Base-by-base conservation (phyloP, 129 eudicot species). In the Centella asiatica region DNA sequence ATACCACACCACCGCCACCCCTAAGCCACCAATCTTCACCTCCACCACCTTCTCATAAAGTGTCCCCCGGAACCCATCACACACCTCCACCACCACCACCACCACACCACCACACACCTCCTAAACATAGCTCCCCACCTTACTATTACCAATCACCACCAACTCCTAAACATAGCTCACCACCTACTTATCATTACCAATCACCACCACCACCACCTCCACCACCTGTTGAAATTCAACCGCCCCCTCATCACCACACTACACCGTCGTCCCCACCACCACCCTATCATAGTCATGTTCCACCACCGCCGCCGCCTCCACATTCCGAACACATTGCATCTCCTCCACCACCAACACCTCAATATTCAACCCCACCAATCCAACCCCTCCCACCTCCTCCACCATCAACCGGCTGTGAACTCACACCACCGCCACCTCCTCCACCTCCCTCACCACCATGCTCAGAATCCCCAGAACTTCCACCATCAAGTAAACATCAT, bases 61-160 rank as follows among this genome's bases (percentile, higher is more conserved):
- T 44, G 12, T 29, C 74, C 6, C 74, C 73, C 2, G 44, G 63
- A 58, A 33, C 40, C 36, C 33, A 44, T 57, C 12, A 48, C 9
- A 28, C 51, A 37, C 53, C 72, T 5, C 68, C 83, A 62, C 78
- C 81, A 14, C 75, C 86, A 2, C 56, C 76, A 2, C 64, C n/a
- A n/a, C 67, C 34, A n/a, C 15, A 7, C 20, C 6, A 45, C 27
- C 17, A 49, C 19, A 6, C 47, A 7, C 56, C 69, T 40, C 55
- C 65, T 8, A 13, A 6, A 13, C 42, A 2, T 13, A 37, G 12
- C 8, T 4, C 42, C 8, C 12, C 42, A 37, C 42, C 42, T 37
- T 13, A 10, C 7, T 6, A 3, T 32, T n/a, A n/a, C n/a, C n/a
- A n/a, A n/a, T 37, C 42, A 37, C 60, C 69, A 1, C 66, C 68